These are phyloP conservation scores for Leptoxyphium fumago DNA, from an alignment of 2,329 filamentous ascomycete genomes.

Conservation along the genomic window DNA sequence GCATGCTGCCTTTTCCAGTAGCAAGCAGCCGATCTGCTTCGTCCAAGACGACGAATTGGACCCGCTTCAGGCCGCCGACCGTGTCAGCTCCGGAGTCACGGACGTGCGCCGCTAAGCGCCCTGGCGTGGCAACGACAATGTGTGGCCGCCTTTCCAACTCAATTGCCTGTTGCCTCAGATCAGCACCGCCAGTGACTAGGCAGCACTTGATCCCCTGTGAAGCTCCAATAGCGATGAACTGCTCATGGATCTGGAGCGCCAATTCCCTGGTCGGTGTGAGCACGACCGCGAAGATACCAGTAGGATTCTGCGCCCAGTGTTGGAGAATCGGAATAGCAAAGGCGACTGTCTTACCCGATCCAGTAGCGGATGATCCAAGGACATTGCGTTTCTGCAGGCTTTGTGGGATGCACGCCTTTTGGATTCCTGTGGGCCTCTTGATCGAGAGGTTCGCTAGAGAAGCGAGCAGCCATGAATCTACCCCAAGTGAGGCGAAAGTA, in stretches of 20 bases:
- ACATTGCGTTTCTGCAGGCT: slow-evolving; percentile 85
- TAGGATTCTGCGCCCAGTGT: slow-evolving; percentile 82
- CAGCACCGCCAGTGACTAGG: slow-evolving; percentile 80
- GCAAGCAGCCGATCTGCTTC: slow-evolving; percentile 85
- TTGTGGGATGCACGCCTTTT: slow-evolving; percentile 81
- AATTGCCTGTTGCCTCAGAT: slow-evolving; percentile 84
- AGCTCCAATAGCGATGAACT: slow-evolving; percentile 83
- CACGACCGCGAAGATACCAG: slow-evolving; percentile 77
- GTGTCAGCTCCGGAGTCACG: slow-evolving; percentile 84
- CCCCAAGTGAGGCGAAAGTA: slow-evolving; percentile 18
- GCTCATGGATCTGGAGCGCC: slow-evolving; percentile 89
- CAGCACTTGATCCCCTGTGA: slow-evolving; percentile 76
- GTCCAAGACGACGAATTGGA: slow-evolving; percentile 79
- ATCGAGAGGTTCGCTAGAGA: slow-evolving; percentile 70
- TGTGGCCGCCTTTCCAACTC: slow-evolving; percentile 71
- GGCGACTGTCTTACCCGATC: slow-evolving; percentile 92
- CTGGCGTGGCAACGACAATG: slow-evolving; percentile 86
- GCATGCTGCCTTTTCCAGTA: slow-evolving; percentile 66
- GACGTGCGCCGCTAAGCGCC: slow-evolving; percentile 86
- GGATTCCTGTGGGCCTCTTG: slow-evolving; percentile 77
- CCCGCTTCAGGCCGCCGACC: slow-evolving; percentile 61
- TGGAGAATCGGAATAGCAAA: slow-evolving; percentile 92
- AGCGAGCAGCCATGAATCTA: slow-evolving; percentile 58
- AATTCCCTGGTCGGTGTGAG: slow-evolving; percentile 85
- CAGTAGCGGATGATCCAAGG: slow-evolving; percentile 86